Base-by-base conservation (phyloP, 2,329 filamentous ascomycete species). In the Whalleya microplaca region DNA sequence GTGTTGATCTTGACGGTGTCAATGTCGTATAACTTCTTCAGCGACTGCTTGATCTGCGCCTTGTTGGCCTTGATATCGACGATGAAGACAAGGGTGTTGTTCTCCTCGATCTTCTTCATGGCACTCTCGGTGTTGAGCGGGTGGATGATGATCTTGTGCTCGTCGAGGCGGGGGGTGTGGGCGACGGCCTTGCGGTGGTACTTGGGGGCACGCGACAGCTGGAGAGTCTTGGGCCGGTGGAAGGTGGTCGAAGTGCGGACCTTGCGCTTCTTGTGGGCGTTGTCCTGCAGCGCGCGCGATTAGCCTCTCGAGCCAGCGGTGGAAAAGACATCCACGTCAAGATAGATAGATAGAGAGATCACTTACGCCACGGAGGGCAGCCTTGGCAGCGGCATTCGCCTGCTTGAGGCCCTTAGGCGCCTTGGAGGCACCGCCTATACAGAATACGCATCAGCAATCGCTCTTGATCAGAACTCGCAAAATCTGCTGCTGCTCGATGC, bases 51-150 rank as follows among this genome's bases (percentile, higher is more conserved):
- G 84, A 99, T 99, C 85, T 99, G 95, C 77, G 92, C 88, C 91
- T 99, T 99, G 89, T 99, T 99, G 79, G 94, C 88, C 89, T 96
- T 96, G 79, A 94, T 83, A 71, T 97, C 90, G 75, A 96, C 92
- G 71, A 96, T 96, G 86, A 97, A 97, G 76, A 96, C 92, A 51
- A 99, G 88, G 69, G 95, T 99, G 88, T 99, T 99, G 88, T 99
- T 93, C 90, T 99, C 95, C 86, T 99, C 95, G 72, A 99, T 97
- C 90, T 97, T 97, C 92, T 99, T 99, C 94, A 99, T 98, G 75
- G 96, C 95, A 75, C 90, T 95, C 90, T 99, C 95, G 61, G 95
- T 99, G 89, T 99, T 99, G 76, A 99, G 87, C 69, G 95, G 95
- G 88, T 97, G 92, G 76, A 98, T 84, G 79, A 99, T 90, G 78